Evolutionary conservation across 2,329 filamentous ascomycete genomes (phyloP).

Genomic region (Colletotrichum ledebouriae): DNA sequence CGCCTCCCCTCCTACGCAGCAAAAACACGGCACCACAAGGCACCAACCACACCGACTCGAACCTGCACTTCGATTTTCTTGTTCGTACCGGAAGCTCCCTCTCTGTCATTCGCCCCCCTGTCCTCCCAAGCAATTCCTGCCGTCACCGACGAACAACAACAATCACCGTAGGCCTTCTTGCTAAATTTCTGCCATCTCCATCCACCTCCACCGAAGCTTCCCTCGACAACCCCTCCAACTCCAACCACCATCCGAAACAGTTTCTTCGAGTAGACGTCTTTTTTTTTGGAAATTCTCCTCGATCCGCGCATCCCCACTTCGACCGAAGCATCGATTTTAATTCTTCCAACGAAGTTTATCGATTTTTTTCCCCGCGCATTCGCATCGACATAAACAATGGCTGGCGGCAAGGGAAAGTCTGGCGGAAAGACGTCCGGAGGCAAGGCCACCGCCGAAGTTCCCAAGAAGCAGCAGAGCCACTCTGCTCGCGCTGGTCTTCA

Average conservation of each 20-base stretch:
- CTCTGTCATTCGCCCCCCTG: constrained; percentile 38
- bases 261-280: constrained; percentile 31
- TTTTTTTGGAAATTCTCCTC: constrained; percentile 20
- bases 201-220: constrained; percentile 42
- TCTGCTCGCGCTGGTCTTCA: constrained; percentile 95
- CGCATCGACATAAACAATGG: constrained; percentile 60
- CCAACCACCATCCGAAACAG: constrained; percentile 30
- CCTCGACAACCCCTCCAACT: constrained; percentile 40
- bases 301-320: constrained; percentile 38
- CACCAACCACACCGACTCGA: constrained; percentile 28
- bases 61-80: constrained; percentile 22
- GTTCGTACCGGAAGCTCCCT: constrained; percentile 32
- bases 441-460: constrained; percentile 75
- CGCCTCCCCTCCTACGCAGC: neutral
- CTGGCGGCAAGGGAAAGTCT: constrained; percentile 95
- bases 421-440: constrained; percentile 90
- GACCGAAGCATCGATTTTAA: constrained; percentile 31
- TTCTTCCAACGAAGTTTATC: neutral
- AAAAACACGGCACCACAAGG: constrained; percentile 15
- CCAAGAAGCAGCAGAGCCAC: constrained; percentile 94
- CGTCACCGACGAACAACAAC: constrained; percentile 43
- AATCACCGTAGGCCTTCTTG: constrained; percentile 37
- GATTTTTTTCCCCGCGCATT: constrained; percentile 30
- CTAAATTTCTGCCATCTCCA: constrained; percentile 44
- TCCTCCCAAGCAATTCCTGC: constrained; percentile 30